A percentile compares a stretch with the other conserved stretches of the same genome.
Conservation (phyloP, 495 filamentous ascomycete genomes). For the Parmelia sp. region DNA sequence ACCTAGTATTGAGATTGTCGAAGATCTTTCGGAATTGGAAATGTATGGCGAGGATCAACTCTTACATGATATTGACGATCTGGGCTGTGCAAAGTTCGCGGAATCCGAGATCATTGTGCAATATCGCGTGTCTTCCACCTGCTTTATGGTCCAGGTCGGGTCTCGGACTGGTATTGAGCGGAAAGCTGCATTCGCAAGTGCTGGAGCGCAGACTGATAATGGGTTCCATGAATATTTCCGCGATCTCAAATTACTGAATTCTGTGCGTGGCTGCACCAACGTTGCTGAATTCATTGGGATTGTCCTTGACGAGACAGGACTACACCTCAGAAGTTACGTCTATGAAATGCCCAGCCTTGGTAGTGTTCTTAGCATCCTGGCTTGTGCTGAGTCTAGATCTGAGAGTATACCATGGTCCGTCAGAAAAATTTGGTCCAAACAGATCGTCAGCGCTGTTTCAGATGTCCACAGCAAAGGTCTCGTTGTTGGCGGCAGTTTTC, state of each 20-base stretch:
- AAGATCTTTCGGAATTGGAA: neutral
- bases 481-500: neutral
- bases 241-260: neutral
- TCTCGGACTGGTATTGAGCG: conserved; percentile 1
- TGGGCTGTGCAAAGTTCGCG: neutral
- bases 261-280: neutral
- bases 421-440: neutral
- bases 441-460: neutral
- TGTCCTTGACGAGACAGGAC: neutral
- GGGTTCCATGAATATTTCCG: neutral
- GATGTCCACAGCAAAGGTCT: conserved; percentile 4
- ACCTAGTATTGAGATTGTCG: neutral
- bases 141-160: neutral
- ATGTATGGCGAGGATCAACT: neutral
- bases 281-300: conserved; percentile 1
- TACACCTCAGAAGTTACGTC: neutral
- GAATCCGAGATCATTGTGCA: neutral
- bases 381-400: neutral
- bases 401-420: neutral
- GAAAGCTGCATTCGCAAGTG: neutral
- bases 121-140: neutral
- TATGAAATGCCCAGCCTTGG: conserved; percentile 2
- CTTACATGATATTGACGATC: neutral
- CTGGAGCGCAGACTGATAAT: neutral
- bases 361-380: neutral